phyloP scores from a whole-genome alignment of 192 early-diverging fungal genomes.

The Chytriomyces sp. region DNA sequence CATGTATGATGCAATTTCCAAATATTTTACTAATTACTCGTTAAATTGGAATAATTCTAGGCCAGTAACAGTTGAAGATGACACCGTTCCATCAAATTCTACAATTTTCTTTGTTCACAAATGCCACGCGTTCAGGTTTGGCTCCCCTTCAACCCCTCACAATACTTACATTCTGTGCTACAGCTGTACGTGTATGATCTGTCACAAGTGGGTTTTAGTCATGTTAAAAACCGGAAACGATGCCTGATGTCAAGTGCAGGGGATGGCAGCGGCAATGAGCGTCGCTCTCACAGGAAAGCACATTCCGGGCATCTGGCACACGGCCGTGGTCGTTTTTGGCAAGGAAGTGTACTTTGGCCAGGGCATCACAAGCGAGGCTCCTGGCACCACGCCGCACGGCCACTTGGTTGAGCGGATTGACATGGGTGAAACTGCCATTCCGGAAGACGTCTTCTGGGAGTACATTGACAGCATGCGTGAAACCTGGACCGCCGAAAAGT shows the following conservation, averaged over 20 bases:
- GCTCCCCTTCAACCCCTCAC: too few relatives aligned
- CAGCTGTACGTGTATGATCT: slow-evolving; percentile 47
- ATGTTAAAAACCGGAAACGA: not conserved
- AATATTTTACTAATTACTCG: too few relatives aligned
- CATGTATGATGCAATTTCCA: too few relatives aligned
- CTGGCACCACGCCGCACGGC: slow-evolving; percentile 66
- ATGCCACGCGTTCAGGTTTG: not conserved
- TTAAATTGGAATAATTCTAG: too few relatives aligned
- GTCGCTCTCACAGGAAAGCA: slow-evolving; percentile 65
- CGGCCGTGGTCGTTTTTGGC: slow-evolving; percentile 75
- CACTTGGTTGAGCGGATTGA: slow-evolving; percentile 64
- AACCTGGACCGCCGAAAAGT: slow-evolving; percentile 66
- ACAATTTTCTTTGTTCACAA: too few relatives aligned
- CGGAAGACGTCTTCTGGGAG: slow-evolving; percentile 66
- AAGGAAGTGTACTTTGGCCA: slow-evolving; percentile 79
- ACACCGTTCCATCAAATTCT: too few relatives aligned
- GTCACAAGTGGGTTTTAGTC: slow-evolving; percentile 31
- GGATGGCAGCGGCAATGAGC: slow-evolving; percentile 76
- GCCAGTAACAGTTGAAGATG: too few relatives aligned
- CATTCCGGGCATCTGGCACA: slow-evolving; percentile 78
- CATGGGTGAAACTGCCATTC: slow-evolving; percentile 79
- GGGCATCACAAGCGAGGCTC: slow-evolving; percentile 59
- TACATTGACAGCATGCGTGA: slow-evolving; percentile 65
- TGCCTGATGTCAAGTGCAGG: slow-evolving; percentile 22
- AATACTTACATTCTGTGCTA: not conserved